These are phyloP conservation scores for Platanthera zijinensis DNA, from an alignment of 106 monocot genomes.

Conservation along the genomic window DNA sequence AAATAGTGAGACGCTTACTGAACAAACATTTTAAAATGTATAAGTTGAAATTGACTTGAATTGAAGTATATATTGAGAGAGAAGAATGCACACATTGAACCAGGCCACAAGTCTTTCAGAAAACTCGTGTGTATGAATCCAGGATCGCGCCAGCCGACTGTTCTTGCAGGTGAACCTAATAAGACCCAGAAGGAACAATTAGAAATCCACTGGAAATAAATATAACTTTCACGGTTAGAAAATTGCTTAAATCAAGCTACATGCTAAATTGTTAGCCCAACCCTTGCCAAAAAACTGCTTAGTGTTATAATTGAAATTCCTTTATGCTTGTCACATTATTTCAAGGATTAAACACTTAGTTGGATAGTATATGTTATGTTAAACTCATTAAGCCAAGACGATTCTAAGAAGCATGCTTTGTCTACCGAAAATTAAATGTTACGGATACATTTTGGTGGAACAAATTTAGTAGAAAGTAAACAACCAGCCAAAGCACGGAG, in stretches of 20 bases:
- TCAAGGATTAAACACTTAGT: too few relatives aligned
- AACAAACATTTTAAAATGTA: neutral
- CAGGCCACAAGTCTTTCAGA: slow-evolving; percentile 79
- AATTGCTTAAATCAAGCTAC: neutral
- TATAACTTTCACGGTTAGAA: neutral
- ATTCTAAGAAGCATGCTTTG: too few relatives aligned
- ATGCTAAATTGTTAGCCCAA: neutral
- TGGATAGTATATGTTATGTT: too few relatives aligned
- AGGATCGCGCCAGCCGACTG: slow-evolving; percentile 87
- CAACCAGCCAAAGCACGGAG: too few relatives aligned
- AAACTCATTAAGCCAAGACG: too few relatives aligned
- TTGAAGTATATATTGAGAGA: neutral
- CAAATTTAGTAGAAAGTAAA: too few relatives aligned
- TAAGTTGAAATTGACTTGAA: too few relatives aligned
- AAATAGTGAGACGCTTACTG: neutral
- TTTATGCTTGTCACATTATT: too few relatives aligned
- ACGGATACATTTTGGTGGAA: too few relatives aligned
- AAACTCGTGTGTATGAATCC: slow-evolving; percentile 86
- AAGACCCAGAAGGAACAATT: neutral
- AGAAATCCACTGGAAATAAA: neutral
- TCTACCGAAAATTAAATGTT: too few relatives aligned
- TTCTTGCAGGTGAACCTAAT: slow-evolving; percentile 74
- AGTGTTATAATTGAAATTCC: too few relatives aligned
- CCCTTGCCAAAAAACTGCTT: neutral
- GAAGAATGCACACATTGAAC: slow-evolving; percentile 30